Evolutionary conservation across 169 alveolate genomes (phyloP), one percentile per base, ranked within the genome.

Genomic region (Plasmodium billcollinsi): DNA sequence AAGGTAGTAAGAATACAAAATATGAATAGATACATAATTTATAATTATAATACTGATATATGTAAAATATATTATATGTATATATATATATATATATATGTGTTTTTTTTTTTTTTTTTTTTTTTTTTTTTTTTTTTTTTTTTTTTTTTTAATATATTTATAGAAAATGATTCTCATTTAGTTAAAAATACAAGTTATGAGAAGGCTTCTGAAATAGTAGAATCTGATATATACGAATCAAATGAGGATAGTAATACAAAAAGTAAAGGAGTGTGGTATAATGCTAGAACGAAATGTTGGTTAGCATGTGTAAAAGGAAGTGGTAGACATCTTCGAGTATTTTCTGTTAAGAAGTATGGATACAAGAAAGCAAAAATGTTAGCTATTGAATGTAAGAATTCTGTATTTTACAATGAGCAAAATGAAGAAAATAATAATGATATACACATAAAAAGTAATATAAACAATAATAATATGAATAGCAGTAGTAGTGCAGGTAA

Each of bases 231-330:
- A 14, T 52, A 58, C n/a, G 89, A 65, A n/a, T 39, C 74, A 26
- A 65, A 26, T 47, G 89, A 65, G 9, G 89, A 76, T 56, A 33
- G 9, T 4, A 76, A 65, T 21, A 66, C 76, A 5, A 76, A 76
- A 49, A 76, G 65, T 39, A 76, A 76, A 29, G 89, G 89, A 12
- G 89, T 76, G 12, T 76, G 89, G 89, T 76, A 76, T 58, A 76
- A 76, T 65, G 89, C 89, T 18, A 63, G 89, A 65, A 76, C 89
- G 8, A 76, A 76, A 65, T 76, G 89, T 49, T 76, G 89, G 89
- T 45, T 76, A 76, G 89, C 89, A 24, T 76, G 89, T 50, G 89
- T 76, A 8, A 76, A 76, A 12, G 89, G 89, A 20, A 76, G 89
- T 65, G 89, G 89, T 7, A 76, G 89, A 26, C 89, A 76, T 58